These are phyloP conservation scores for Alloteropsis angusta DNA, from an alignment of 202 grass and related monocot genomes.

Conservation along the genomic window DNA sequence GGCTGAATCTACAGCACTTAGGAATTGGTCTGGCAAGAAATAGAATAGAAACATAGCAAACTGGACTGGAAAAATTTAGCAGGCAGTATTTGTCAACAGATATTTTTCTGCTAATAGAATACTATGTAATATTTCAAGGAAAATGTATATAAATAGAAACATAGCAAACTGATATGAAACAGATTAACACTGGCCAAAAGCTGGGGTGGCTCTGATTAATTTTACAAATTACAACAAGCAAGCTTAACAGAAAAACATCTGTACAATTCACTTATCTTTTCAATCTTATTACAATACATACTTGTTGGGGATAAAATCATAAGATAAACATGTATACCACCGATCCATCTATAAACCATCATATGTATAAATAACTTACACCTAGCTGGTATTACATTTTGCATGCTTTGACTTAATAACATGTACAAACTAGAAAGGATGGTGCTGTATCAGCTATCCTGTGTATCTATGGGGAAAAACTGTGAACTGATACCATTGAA, in stretches of 20 bases:
- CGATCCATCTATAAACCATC: slow-evolving; percentile 21
- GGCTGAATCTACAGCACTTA: not conserved
- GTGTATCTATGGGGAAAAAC: slow-evolving; percentile 25
- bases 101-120: not conserved
- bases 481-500: slow-evolving; percentile 7
- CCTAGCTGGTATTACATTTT: slow-evolving; percentile 22
- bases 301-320: slow-evolving; percentile 23
- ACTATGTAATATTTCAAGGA: not conserved
- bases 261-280: slow-evolving; percentile 28
- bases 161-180: not conserved
- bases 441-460: slow-evolving; percentile 17
- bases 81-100: not conserved
- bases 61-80: not conserved
- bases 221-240: slow-evolving; percentile 25
- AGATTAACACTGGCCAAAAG: not conserved
- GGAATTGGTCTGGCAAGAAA: not conserved
- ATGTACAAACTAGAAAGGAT: slow-evolving; percentile 27
- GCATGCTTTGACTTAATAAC: slow-evolving; percentile 14
- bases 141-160: not conserved
- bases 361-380: slow-evolving; percentile 16
- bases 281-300: slow-evolving; percentile 46
- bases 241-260: slow-evolving; percentile 19
- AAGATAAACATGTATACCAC: slow-evolving; percentile 21
- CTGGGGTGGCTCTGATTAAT: not conserved
- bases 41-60: too few relatives aligned